Conservation (phyloP, 108 stramenopile genomes). For the Cyclotella sp. region DNA sequence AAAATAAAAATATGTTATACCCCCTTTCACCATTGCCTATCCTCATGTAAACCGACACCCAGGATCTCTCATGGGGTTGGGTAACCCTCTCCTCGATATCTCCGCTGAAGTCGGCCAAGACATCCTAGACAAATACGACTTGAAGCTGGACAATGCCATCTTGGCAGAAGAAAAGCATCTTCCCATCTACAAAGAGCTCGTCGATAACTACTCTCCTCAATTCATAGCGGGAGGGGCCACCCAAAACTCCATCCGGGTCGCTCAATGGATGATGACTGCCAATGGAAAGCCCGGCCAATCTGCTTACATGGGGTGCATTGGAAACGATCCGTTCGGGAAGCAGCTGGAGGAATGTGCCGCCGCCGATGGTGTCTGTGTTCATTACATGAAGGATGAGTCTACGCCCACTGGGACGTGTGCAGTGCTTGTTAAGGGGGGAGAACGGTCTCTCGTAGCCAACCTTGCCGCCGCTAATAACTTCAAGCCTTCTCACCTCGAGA, state of each 20-base stretch:
- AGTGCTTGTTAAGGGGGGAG: conserved; percentile 94
- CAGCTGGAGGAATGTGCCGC: conserved; percentile 88
- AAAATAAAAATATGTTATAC: not conserved
- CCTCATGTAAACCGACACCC: not conserved
- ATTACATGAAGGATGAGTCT: conserved; percentile 95
- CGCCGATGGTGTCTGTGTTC: conserved; percentile 93
- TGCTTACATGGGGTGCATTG: conserved; percentile 96
- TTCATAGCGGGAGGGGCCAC: conserved; percentile 99
- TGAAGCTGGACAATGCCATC: conserved; percentile 94
- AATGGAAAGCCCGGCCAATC: conserved; percentile 65
- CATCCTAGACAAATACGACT: conserved; percentile 95
- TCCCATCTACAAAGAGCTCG: conserved; percentile 91
- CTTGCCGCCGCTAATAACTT: conserved; percentile 99
- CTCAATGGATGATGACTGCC: conserved; percentile 96
- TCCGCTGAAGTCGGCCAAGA: conserved; percentile 93
- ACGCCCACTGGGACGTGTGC: conserved; percentile 99
- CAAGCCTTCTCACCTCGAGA: conserved; percentile 92
- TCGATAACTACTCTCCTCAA: conserved; percentile 82
- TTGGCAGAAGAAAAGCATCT: conserved; percentile 99
- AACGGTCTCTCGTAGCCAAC: conserved; percentile 96
- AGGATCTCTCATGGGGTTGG: conserved; percentile 96
- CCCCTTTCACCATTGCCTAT: not conserved
- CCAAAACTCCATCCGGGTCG: conserved; percentile 99
- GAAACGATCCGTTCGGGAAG: conserved; percentile 88
- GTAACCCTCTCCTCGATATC: conserved; percentile 99